Percentiles rank a stretch among this genome's conserved stretches.
phyloP scores from a whole-genome alignment of 495 filamentous ascomycete genomes.

The Aspergillus leporis region DNA sequence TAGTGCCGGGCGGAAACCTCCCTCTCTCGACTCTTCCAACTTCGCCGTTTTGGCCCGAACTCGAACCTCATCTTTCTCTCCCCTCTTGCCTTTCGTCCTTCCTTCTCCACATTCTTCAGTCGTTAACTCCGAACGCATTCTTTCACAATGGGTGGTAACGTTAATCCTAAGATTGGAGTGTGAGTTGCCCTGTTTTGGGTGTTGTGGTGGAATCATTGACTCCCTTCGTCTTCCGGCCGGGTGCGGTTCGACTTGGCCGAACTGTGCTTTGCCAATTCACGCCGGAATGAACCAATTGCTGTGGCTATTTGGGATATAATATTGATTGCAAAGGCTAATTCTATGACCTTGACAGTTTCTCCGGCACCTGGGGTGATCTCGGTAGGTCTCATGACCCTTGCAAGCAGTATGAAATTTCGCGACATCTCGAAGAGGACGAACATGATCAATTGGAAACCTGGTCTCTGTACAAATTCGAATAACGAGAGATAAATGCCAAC shows the following conservation, averaged over 20 bases:
- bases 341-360: conserved; percentile 59
- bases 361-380: conserved; percentile 83
- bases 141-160: conserved; percentile 66
- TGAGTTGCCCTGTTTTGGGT: conserved; percentile 50
- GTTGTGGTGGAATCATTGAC: conserved; percentile 15
- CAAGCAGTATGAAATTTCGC: background rate
- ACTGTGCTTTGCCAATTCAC: background rate
- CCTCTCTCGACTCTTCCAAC: conserved; percentile 26
- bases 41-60: conserved; percentile 33
- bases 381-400: conserved; percentile 58
- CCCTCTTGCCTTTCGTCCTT: conserved; percentile 7
- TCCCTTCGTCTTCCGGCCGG: conserved; percentile 22
- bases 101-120: conserved; percentile 20
- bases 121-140: conserved; percentile 23
- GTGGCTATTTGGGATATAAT: background rate
- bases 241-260: conserved; percentile 5
- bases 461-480: background rate
- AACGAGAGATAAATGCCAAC: background rate
- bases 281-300: background rate
- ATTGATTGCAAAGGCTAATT: background rate
- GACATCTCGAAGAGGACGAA: background rate
- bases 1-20: conserved; percentile 29
- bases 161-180: conserved; percentile 68
- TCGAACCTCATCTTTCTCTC: conserved; percentile 31
- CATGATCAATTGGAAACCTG: background rate